Conservation (phyloP, 139 green algal species). For the Haematococcus lacustris region DNA sequence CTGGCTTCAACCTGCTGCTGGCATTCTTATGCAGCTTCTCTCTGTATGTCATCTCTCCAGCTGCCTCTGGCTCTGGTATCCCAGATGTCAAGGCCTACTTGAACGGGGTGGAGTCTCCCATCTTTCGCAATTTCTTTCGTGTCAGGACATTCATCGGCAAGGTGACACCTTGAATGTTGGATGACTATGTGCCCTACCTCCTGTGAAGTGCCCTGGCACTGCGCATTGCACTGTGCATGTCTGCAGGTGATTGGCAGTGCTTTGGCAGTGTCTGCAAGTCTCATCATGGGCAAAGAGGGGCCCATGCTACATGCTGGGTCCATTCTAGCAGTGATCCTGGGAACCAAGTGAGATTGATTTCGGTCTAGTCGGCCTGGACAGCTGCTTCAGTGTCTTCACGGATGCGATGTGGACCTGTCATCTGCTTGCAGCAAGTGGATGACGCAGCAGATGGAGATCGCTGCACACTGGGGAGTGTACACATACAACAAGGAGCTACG, state of each 20-base stretch:
- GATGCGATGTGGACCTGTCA: not conserved
- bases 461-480: constrained; percentile 45
- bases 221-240: not conserved
- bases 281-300: constrained; percentile 55
- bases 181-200: too few species aligned
- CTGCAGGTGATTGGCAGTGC: constrained; percentile 43
- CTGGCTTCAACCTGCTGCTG: constrained; percentile 36
- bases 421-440: constrained; percentile 42
- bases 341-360: constrained; percentile 24
- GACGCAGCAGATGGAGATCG: constrained; percentile 44
- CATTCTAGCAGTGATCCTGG: constrained; percentile 49
- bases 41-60: constrained; percentile 43
- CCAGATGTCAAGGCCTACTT: constrained; percentile 56
- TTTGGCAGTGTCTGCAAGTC: constrained; percentile 39
- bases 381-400: not conserved
- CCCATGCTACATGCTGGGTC: constrained; percentile 53
- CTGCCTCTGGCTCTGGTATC: constrained; percentile 46
- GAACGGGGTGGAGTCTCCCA: constrained; percentile 41
- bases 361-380: not conserved
- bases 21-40: constrained; percentile 34
- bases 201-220: too few species aligned
- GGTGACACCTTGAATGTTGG: too few species aligned
- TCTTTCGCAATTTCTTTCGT: constrained; percentile 50
- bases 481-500: constrained; percentile 54
- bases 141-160: constrained; percentile 53